A percentile compares a stretch with the other conserved stretches of the same genome.
phyloP scores from a whole-genome alignment of 169 alveolate species.

The Ophryocystis elektroscirrha region DNA sequence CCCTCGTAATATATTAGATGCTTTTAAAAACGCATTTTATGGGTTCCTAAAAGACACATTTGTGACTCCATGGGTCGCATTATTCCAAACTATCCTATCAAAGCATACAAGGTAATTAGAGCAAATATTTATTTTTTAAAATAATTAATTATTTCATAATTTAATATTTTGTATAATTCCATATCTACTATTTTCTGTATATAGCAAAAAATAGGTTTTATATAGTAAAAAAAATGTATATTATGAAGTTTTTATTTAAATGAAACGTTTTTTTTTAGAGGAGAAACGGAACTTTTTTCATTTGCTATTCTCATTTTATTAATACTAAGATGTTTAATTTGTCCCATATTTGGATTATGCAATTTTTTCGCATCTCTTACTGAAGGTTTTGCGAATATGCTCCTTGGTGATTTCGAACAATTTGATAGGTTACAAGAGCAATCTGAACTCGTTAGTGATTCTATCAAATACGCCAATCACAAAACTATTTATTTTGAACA shows the following conservation, averaged over 20 bases:
- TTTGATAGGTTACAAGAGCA: no score
- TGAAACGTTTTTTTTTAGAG: slow-evolving; percentile 10
- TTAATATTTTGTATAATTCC: no score
- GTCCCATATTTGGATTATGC: slow-evolving; percentile 53
- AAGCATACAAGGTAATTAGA: no score
- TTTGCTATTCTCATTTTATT: slow-evolving; percentile 14
- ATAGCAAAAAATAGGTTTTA: no score
- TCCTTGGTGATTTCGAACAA: slow-evolving; percentile 64
- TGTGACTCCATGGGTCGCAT: slow-evolving; percentile 55
- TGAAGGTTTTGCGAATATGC: slow-evolving; percentile 59
- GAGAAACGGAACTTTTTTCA: slow-evolving; percentile 16
- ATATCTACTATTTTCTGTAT: no score
- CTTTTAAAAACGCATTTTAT: slow-evolving; percentile 54
- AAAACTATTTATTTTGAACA: no score
- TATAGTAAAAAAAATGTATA: no score
- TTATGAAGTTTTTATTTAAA: not conserved
- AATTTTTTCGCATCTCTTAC: slow-evolving; percentile 51
- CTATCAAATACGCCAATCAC: no score
- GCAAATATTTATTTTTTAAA: no score
- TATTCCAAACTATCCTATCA: no score
- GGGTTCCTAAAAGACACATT: slow-evolving; percentile 52
- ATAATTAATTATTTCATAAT: no score
- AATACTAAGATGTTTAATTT: slow-evolving; percentile 31
- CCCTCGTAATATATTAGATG: slow-evolving; percentile 60
- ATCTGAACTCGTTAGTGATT: no score